Base-by-base conservation (phyloP, 441 rosid species). In the Euphorbia celastroides region DNA sequence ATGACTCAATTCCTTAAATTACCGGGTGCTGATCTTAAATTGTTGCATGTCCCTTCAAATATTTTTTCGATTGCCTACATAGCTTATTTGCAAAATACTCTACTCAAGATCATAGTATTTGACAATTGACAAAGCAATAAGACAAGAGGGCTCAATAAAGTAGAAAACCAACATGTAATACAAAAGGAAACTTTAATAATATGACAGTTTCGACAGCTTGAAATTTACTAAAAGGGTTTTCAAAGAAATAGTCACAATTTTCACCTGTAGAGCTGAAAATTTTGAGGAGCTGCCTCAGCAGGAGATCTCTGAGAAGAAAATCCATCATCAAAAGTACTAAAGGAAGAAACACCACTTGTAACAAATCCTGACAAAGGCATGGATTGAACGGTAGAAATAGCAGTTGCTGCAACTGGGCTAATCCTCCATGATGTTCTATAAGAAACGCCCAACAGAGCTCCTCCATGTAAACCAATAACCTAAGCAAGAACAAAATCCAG, bases 331-430 rank as follows among this genome's bases (percentile, higher is more conserved):
- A 81, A 82, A 65, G 89, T 74, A 58, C 88, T 70, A 72, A 94
- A 89, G 42, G 99, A 88, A 80, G 96, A 85, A 69, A 82, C 74
- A 56, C 87, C 84, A 75, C 86, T 81, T 60, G 82, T 86, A 78
- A 94, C 99, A 76, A 88, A 89, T 73, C 99, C 99, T 17, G 98
- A 94, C 76, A 94, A 77, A 6, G 99, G 99, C 97, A 92, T 94
- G 14, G 99, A 88, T 72, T 94, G 97, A 78, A 94, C 84, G 66
- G 93, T 82, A 69, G 99, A 91, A 79, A 89, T 91, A 71, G 97
- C 96, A 57, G 96, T 86, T 32, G 97, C 99, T 57, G 99, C 79
- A 78, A 77, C 77, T 75, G 98, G 91, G 75, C 94, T 88, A 72
- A 90, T 75, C 75, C 94, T 86, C 61, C 93, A 83, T 30, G 99